Base-by-base conservation (phyloP, 2,329 filamentous ascomycete genomes). In the Penicillium nordicum region DNA sequence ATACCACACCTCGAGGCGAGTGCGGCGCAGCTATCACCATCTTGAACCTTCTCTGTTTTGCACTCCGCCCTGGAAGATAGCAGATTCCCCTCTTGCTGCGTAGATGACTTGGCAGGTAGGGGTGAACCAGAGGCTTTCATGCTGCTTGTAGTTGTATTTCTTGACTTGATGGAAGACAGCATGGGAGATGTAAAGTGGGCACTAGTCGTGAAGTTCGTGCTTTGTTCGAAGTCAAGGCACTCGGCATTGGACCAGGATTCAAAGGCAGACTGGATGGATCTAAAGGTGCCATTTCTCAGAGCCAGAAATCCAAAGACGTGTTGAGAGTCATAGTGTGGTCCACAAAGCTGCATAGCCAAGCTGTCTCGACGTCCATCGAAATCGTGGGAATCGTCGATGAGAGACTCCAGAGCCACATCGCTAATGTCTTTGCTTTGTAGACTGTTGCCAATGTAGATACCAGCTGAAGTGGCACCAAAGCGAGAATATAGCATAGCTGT, bases 301-400 rank as follows among this genome's bases (percentile, higher is more conserved):
- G 68, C 68, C 23, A 72, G 62, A 34, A 74, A 53, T 18, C 73
- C 72, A 58, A 76, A 72, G 30, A 66, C 66, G 55, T 74, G 74
- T 5, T 63, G 58, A 42, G 62, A 65, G 49, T 69, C 67, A 51
- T 67, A 69, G 51, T 53, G 54, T 1, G 66, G 47, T 9, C 62
- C 64, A 55, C 74, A 76, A 41, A 76, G 70, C 63, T 77, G 72
- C 63, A 76, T 72, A 27, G 70, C 72, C 49, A 75, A 38, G 44
- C 60, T 69, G 1, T 63, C 63, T 23, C 67, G 62, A n/a, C 62
- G 57, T 47, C 66, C 55, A 34, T 68, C 53, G 48, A 67, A 53
- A 5, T 56, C 58, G 30, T 57, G 55, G 18, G 69, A 57, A 38
- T 58, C 64, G 41, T 69, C 54, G 45, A 72, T 50, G 8, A 75